Evolutionary conservation across 257 asterid genomes (phyloP), one percentile per base, ranked within the genome.

Genomic region (Lycium ferocissimum): DNA sequence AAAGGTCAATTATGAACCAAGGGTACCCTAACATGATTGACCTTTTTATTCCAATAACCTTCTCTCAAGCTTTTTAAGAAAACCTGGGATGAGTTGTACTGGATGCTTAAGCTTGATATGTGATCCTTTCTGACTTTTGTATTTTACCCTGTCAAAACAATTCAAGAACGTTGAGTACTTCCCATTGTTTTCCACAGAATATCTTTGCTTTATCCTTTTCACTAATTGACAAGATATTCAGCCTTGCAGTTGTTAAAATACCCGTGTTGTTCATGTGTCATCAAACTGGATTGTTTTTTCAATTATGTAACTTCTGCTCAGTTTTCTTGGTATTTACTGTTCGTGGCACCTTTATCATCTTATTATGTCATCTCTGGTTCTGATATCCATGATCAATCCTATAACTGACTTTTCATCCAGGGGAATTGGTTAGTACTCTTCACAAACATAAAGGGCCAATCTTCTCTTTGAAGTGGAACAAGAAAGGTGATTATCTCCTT

Each of bases 381-480:
- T 76, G 47, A 76, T 76, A 14, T 37, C 14, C 70, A 62, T 56
- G 61, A 14, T 12, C 61, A 56, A 56, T 62, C 70, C 38, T 76
- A 26, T 76, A 51, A 73, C 80, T 47, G 11, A 20, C 38, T 87
- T 83, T 88, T 88, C 73, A 72, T 92, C 78, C 91, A 96, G 98
- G 99, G 89, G 98, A 96, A 80, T 89, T 96, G 90, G 83, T 94
- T 38, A 92, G 88, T 88, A 93, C 97, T 81, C 86, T 96, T 86
- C 93, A 88, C 87, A 96, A 92, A 88, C 99, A 96, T 88, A 93
- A 93, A 85, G 99, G 99, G 79, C 97, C 99, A 73, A 93, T 96
- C 86, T 94, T 94, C 90, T 95, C 97, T 80, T 89, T 96, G 90
- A 96, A 95, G 92, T 96, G 99, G 99, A 96, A 95, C 92, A 95